Evolutionary conservation across 257 asterid species (phyloP), one percentile per base, ranked within the genome.

Genomic region (Forsythia viridissima): DNA sequence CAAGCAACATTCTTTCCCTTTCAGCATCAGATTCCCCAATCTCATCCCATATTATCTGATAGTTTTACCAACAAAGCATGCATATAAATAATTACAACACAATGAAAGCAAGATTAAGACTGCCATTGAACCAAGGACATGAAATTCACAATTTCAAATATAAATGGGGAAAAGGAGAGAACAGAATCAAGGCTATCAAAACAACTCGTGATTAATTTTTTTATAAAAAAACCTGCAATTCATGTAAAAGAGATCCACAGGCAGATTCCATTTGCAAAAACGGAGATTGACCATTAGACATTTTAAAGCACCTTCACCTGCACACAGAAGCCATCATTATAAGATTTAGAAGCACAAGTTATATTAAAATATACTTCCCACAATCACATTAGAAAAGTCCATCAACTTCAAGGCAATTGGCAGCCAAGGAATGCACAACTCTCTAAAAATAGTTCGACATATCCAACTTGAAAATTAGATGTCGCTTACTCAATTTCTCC

Each of bases 41-140:
- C 86, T 96, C 99, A 51, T 96, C 97, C 98, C 99, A 96, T 86
- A 96, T 93, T 78, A 93, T 92, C 99, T 96, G 85, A 80, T 69
- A 70, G 24, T 52, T 78, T 77, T 40, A 72, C 55, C 88, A 79
- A 30, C 43, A 76, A 66, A 81, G 36, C 16, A 21, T 24, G 8
- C 66, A 57, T 8, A 20, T 24, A 61, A 61, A 61, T 24, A 20
- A 8, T 24, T 24, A 59, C 69, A 24, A 73, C 34, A 38, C 34
- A 51, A 76, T 12, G 38, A 71, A 41, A 76, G 43, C 30, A 46
- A 44, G 11, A 72, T 43, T 44, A 40, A 42, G 59, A 55, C 36
- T 80, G 61, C 38, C 16, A 79, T 15, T 75, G 63, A 57, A 57
- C 66, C 34, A 52, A 39, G 38, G 21, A 15, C 36, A 76, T 0